phyloP scores from a whole-genome alignment of 2,329 filamentous ascomycete genomes.

The Nothomitra cinnamomea region DNA sequence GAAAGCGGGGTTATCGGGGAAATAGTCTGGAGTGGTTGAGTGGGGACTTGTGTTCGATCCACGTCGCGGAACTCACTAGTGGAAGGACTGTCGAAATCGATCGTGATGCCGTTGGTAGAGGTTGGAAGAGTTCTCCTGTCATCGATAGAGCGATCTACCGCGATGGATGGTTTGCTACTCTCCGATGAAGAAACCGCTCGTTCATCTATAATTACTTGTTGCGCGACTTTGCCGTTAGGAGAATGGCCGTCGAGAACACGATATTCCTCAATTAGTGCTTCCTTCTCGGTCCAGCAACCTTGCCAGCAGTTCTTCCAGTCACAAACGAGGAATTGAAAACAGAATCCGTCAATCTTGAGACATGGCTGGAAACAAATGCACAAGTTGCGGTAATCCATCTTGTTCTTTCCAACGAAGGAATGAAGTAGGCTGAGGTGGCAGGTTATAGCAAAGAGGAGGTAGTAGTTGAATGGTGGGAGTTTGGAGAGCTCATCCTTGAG shows the following conservation, averaged over 20 bases:
- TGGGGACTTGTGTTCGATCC: conserved; percentile 14
- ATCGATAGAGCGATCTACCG: conserved; percentile 27
- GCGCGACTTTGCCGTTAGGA: not conserved
- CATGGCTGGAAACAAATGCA: conserved; percentile 96
- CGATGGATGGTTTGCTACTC: conserved; percentile 35
- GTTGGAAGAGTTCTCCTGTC: conserved; percentile 21
- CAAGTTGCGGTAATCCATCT: conserved; percentile 92
- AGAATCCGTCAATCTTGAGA: conserved; percentile 89
- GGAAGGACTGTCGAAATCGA: not conserved
- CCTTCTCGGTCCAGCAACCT: conserved; percentile 79
- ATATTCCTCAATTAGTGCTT: conserved; percentile 45
- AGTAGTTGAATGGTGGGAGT: conserved; percentile 93
- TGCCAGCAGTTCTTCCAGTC: conserved; percentile 97
- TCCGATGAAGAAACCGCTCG: conserved; percentile 47
- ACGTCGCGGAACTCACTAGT: not conserved
- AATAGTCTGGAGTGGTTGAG: conserved; percentile 29
- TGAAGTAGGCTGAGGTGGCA: conserved; percentile 86
- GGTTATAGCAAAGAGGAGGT: conserved; percentile 90
- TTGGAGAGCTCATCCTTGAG: conserved; percentile 84
- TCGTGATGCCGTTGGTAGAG: conserved; percentile 7
- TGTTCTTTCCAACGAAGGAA: conserved; percentile 87
- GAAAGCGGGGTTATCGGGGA: conserved; percentile 52
- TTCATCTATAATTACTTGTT: conserved; percentile 26
- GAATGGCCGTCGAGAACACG: conserved; percentile 14
- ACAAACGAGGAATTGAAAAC: conserved; percentile 87